Base-by-base conservation (phyloP, 306 rosid species). In the Ochetophila trinervis region DNA sequence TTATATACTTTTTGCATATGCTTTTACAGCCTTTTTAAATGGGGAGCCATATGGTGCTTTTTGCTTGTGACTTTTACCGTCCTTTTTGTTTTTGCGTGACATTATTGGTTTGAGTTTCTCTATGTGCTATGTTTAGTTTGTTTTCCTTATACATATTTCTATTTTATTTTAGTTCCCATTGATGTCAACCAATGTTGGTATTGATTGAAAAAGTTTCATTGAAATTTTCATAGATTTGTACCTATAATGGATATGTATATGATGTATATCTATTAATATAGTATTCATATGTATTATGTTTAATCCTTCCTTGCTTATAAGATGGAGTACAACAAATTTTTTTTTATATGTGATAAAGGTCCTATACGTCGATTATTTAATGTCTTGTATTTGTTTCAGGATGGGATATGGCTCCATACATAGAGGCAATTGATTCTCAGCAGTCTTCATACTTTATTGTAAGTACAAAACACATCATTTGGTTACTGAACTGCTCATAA, bases 371-470 rank as follows among this genome's bases (percentile, higher is more conserved):
- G 54, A 47, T 71, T 40, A 34, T 60, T 60, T 40, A 42, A 61
- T 57, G 56, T 51, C 63, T 36, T 74, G 52, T 24, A 42, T 50
- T 67, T 80, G 51, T 74, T 87, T 73, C 88, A 92, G 98, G 91
- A 75, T 92, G 98, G 98, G 95, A 92, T 74, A 92, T 92, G 96
- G 98, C 98, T 74, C 98, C 98, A 58, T 92, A 87, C 71, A 89
- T 92, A 15, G 96, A 89, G 79, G 96, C 98, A 63, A 84, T 89
- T 53, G 93, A 92, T 76, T 79, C 89, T 72, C 98, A 89, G 82
- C 77, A 68, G 40, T 77, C 72, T 37, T 78, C 83, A 70, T 70
- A 76, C 68, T 89, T 87, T 76, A 70, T 73, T 72, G 98, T 92
- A 73, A 78, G 96, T 78, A 20, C 9, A 56, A 8, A 35, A 18